A percentile compares a stretch with the other conserved stretches of the same genome.
Conservation (phyloP, 768 basidiomycete genomes). For the Panaeolus papilionaceus region DNA sequence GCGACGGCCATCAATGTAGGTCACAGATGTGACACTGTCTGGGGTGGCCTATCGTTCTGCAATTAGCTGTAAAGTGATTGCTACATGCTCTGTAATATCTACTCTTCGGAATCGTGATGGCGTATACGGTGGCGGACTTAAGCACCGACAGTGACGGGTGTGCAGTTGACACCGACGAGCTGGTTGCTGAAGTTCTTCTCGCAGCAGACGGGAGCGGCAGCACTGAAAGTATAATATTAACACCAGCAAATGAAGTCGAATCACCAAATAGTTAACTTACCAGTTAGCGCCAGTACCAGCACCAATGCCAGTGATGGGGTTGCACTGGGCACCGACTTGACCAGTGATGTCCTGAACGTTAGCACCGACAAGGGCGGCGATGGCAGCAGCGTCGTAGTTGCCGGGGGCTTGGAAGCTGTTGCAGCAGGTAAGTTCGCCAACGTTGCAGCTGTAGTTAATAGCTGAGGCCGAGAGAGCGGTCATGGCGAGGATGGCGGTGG, state of each 20-base stretch:
- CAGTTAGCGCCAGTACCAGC: slow-evolving; percentile 26
- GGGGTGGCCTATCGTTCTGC: too few species aligned
- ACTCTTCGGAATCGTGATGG: not conserved
- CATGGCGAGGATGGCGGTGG: slow-evolving; percentile 11
- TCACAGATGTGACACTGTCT: too few species aligned
- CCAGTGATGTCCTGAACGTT: slow-evolving; percentile 30
- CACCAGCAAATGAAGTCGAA: too few species aligned
- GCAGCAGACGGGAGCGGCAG: slow-evolving; percentile 38
- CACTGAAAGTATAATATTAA: slow-evolving; percentile 19
- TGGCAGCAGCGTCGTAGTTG: slow-evolving; percentile 15
- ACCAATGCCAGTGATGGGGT: slow-evolving; percentile 34
- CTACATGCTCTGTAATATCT: too few species aligned
- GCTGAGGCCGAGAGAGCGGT: slow-evolving; percentile 7
- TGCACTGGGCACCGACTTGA: slow-evolving; percentile 34
- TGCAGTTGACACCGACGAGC: slow-evolving; percentile 9
- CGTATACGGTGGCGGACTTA: not conserved
- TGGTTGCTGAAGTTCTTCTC: slow-evolving; percentile 31
- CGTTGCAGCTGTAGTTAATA: not conserved
- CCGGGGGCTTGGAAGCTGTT: slow-evolving; percentile 12
- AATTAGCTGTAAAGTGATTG: too few species aligned
- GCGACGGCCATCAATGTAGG: too few species aligned
- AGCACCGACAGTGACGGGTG: slow-evolving; percentile 1
- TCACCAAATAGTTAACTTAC: slow-evolving; percentile 17
- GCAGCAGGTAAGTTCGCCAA: not conserved
- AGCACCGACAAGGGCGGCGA: slow-evolving; percentile 34